A percentile compares a stretch with the other conserved stretches of the same genome.
Evolutionary conservation across 2,329 filamentous ascomycete genomes (phyloP).

Genomic region (Fusarium devonianum): DNA sequence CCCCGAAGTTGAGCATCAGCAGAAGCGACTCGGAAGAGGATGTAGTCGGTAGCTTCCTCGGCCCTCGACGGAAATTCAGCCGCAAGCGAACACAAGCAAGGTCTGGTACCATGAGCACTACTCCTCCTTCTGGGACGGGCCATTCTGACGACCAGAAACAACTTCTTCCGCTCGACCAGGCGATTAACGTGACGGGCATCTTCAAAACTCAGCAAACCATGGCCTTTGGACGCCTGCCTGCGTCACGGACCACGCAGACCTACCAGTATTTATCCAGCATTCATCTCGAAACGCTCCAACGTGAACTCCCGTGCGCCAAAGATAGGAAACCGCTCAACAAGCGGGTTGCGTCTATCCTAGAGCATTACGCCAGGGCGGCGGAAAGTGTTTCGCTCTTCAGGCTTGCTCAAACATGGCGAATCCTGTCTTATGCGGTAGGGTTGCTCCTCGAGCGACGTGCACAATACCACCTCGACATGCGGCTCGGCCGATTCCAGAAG

Average conservation of each 20-base stretch:
- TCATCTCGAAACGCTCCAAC: slow-evolving; percentile 63
- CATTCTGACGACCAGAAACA: slow-evolving; percentile 47
- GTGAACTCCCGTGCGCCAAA: slow-evolving; percentile 54
- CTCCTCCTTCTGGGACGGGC: slow-evolving; percentile 55
- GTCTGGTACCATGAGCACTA: slow-evolving; percentile 59
- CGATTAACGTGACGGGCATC: slow-evolving; percentile 62
- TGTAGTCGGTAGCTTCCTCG: slow-evolving; percentile 66
- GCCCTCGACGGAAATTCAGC: slow-evolving; percentile 51
- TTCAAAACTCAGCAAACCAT: slow-evolving; percentile 69
- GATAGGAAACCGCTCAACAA: slow-evolving; percentile 51
- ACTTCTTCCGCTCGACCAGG: slow-evolving; percentile 63
- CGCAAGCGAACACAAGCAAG: slow-evolving; percentile 55
- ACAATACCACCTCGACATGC: slow-evolving; percentile 62
- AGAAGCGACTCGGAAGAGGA: slow-evolving; percentile 72
- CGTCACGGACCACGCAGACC: slow-evolving; percentile 56
- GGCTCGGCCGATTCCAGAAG: slow-evolving; percentile 52
- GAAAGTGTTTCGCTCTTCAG: slow-evolving; percentile 64
- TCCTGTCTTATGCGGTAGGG: slow-evolving; percentile 63
- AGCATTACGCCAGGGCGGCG: slow-evolving; percentile 64
- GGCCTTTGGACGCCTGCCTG: slow-evolving; percentile 65
- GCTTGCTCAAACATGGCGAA: slow-evolving; percentile 70
- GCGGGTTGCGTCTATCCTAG: slow-evolving; percentile 59
- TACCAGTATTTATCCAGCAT: slow-evolving; percentile 64
- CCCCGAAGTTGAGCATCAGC: slow-evolving; percentile 62
- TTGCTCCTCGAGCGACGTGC: slow-evolving; percentile 63